These are phyloP conservation scores for Ceratocystis destructans DNA, from an alignment of 2,329 filamentous ascomycete species.

Conservation along the genomic window DNA sequence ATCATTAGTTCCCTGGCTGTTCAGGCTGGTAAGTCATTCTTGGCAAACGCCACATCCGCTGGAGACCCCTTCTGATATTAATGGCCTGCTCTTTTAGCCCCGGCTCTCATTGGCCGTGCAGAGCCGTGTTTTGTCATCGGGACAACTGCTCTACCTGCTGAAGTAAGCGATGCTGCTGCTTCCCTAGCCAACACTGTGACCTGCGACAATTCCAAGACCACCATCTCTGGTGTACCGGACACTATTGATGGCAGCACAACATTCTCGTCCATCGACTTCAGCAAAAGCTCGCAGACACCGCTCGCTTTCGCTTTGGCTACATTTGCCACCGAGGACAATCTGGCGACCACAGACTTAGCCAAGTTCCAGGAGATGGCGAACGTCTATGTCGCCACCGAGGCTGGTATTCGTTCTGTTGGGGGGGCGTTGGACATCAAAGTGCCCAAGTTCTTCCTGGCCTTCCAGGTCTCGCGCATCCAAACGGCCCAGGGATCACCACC, in stretches of 20 bases:
- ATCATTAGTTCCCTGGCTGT: slow-evolving; percentile 11
- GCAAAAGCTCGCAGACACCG: slow-evolving; percentile 33
- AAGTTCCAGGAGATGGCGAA: slow-evolving; percentile 41
- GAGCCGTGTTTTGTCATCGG: slow-evolving; percentile 43
- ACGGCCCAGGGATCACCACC: slow-evolving; percentile 44
- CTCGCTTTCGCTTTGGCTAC: slow-evolving; percentile 40
- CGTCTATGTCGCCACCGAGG: slow-evolving; percentile 46
- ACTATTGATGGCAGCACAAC: slow-evolving; percentile 37
- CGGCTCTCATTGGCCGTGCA: slow-evolving; percentile 23
- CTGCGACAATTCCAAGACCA: slow-evolving; percentile 35
- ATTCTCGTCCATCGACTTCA: slow-evolving; percentile 45
- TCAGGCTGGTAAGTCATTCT: slow-evolving; percentile 13
- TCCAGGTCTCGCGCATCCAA: slow-evolving; percentile 45
- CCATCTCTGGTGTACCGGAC: slow-evolving; percentile 42
- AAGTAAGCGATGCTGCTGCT: slow-evolving; percentile 33
- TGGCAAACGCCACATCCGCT: too few relatives aligned
- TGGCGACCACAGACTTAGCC: slow-evolving; percentile 36
- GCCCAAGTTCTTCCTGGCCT: slow-evolving; percentile 48
- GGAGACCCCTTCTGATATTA: not conserved
- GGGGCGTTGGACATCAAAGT: slow-evolving; percentile 44
- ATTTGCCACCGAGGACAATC: slow-evolving; percentile 38
- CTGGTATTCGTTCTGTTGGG: slow-evolving; percentile 40
- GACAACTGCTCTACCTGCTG: slow-evolving; percentile 35
- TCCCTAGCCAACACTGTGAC: slow-evolving; percentile 34
- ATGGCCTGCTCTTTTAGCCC: slow-evolving; percentile 9